Base-by-base conservation (phyloP, 2,329 filamentous ascomycete genomes). In the Clarireedia hainanense region DNA sequence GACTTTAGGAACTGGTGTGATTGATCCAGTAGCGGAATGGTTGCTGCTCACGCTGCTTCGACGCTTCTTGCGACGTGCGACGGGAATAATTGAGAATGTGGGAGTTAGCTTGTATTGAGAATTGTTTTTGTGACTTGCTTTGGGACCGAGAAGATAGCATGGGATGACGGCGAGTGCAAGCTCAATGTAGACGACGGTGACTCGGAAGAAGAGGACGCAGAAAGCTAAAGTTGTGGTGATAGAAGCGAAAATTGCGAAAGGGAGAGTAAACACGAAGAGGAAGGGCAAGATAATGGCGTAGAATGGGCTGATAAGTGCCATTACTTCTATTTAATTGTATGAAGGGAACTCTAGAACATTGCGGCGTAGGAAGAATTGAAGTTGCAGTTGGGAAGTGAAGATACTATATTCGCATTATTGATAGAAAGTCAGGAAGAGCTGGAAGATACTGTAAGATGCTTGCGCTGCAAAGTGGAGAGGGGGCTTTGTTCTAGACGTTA, bases 141-240 rank as follows among this genome's bases (percentile, higher is more conserved):
- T 53, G 2, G 54, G n/a, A 5, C 65, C 64, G 15, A 65, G 53
- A 73, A 86, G 68, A 58, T 80, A 79, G 52, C 79, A 78, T 5
- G 79, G 77, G 2, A 86, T 65, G 3, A 85, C 72, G 6, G 80
- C 80, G 20, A 81, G 68, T 45, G 75, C 78, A 51, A 88, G 74
- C 64, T 87, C 83, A 58, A 85, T 70, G 65, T 86, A 87, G 55
- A 86, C 78, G 51, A 85, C 66, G 47, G 79, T 72, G 24, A 84
- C 77, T 24, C 84, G 78, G 59, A 85, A 70, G 64, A 81, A 76
- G 49, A 88, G 76, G 37, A 85, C 74, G 39, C 78, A 74, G 60
- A 85, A 80, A 40, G 85, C 82, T 48, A 86, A 62, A 4, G 75
- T 76, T 54, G 84, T 83, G 34, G 85, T 88, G 60, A 86, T 71